phyloP scores from a whole-genome alignment of 805 yeast species.

The Candida oleophila region DNA sequence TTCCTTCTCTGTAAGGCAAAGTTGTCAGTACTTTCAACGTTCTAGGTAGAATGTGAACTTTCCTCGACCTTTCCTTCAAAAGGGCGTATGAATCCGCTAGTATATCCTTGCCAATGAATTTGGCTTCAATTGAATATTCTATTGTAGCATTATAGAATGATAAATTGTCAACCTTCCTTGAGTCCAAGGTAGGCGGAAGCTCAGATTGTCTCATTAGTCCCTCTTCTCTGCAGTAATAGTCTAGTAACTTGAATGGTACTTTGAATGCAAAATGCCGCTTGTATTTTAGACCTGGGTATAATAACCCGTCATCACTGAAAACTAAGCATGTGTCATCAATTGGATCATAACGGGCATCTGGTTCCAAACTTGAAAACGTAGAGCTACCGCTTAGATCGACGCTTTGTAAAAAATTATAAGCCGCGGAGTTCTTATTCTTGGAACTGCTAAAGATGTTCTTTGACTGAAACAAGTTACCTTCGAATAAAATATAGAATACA shows the following conservation, averaged over 20 bases:
- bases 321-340: background rate
- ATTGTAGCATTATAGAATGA: background rate
- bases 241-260: slow-evolving; percentile 11
- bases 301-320: background rate
- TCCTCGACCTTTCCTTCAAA: background rate
- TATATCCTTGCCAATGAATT: background rate
- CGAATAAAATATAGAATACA: slow-evolving; percentile 51
- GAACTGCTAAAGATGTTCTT: background rate
- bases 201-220: slow-evolving; percentile 27
- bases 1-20: background rate
- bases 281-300: slow-evolving; percentile 3
- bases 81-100: background rate
- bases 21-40: background rate
- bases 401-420: background rate
- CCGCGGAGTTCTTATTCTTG: background rate
- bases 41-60: background rate
- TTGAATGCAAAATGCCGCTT: slow-evolving; percentile 10
- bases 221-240: slow-evolving; percentile 13
- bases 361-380: background rate
- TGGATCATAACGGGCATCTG: background rate
- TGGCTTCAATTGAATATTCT: slow-evolving; percentile 1
- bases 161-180: slow-evolving; percentile 12
- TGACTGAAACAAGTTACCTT: slow-evolving; percentile 31
- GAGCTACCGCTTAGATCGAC: slow-evolving; percentile 4
- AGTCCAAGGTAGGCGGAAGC: slow-evolving; percentile 37